Percentiles rank a stretch among this genome's conserved stretches.
Evolutionary conservation across 371 early-diverging fungal genomes (phyloP).

Genomic region (Mortierella sp.): DNA sequence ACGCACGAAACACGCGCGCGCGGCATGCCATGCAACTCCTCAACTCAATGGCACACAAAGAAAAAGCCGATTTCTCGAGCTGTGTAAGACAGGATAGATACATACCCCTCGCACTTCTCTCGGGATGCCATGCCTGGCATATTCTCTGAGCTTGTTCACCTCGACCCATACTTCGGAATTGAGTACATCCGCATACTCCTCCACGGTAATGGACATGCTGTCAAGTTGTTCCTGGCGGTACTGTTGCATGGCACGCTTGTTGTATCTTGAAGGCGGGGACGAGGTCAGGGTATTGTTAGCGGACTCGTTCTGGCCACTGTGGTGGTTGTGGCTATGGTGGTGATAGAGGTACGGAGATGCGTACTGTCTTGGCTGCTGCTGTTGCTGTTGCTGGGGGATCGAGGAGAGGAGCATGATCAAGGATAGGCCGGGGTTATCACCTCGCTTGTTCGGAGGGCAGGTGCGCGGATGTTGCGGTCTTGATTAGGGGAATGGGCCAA

Average conservation of each 20-base stretch:
- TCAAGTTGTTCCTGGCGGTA: constrained; percentile 50
- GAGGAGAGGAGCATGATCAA: constrained; percentile 45
- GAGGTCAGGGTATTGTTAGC: constrained; percentile 23
- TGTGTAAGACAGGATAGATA: constrained; percentile 3
- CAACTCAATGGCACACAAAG: no score
- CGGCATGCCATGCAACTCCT: no score
- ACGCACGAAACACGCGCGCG: no score
- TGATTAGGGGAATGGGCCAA: no score
- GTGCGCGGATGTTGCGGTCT: neutral
- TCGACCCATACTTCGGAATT: constrained; percentile 91
- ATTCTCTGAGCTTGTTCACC: constrained; percentile 81
- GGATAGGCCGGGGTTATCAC: neutral
- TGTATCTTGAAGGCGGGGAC: constrained; percentile 49
- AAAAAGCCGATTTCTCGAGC: no score
- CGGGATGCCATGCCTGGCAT: constrained; percentile 90
- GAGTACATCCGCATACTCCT: constrained; percentile 85
- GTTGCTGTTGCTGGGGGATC: constrained; percentile 43
- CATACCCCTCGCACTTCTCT: constrained; percentile 84
- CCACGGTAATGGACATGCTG: constrained; percentile 62
- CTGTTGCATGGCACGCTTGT: constrained; percentile 49
- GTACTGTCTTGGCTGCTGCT: constrained; percentile 35
- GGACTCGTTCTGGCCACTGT: constrained; percentile 19
- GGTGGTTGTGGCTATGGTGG: constrained; percentile 20
- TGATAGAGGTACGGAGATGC: constrained; percentile 37
- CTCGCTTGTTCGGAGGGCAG: neutral